Evolutionary conservation across 768 basidiomycete genomes (phyloP), one percentile per base, ranked within the genome.

Genomic region (Phlebiopsis flavidoalba): DNA sequence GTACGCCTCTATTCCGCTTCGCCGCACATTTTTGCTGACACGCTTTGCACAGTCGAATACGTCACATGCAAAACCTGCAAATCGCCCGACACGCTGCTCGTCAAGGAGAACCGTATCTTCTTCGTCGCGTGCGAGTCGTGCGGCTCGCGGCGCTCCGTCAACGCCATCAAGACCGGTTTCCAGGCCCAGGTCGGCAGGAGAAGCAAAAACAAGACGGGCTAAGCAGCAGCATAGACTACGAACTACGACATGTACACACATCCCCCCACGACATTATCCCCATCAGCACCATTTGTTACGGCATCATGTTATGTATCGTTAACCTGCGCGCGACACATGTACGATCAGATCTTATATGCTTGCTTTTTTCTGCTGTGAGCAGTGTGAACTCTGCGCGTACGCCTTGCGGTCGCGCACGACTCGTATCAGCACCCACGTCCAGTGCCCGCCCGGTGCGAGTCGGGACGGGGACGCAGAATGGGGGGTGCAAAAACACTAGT

Each of bases 1-100:
- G 95, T 95, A 73, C 66, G 88, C 79, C 26, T n/a, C 35, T 21
- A 31, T 51, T 10, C 19, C 40, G 48, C 10, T 19, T 15, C 10
- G 15, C 11, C 55, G 11, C 5, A 7, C 19, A 35, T 26, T 24
- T 48, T 46, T 47, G 47, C 22, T 46, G 19, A 54, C n/a, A 36
- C 35, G 37, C 40, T 35, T 21, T 43, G 47, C 62, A 12, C 65
- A 96, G 95, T 96, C 63, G 95, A 98, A 78, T 98, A 98, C 75
- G 96, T 98, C 62, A 95, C 95, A 43, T 99, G 97, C 85, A 96
- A 97, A 76, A 98, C 95, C 45, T 99, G 97, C 83, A 99, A 98
- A 78, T 98, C 96, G 0, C 93, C 93, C 49, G 97, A 99, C 73
- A 99, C 97, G 2, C 84, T 97, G 19, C 84, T 99, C 40, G 88